Evolutionary conservation across 2,329 filamentous ascomycete genomes (phyloP).

Genomic region (Pseudocercospora macadamiae): DNA sequence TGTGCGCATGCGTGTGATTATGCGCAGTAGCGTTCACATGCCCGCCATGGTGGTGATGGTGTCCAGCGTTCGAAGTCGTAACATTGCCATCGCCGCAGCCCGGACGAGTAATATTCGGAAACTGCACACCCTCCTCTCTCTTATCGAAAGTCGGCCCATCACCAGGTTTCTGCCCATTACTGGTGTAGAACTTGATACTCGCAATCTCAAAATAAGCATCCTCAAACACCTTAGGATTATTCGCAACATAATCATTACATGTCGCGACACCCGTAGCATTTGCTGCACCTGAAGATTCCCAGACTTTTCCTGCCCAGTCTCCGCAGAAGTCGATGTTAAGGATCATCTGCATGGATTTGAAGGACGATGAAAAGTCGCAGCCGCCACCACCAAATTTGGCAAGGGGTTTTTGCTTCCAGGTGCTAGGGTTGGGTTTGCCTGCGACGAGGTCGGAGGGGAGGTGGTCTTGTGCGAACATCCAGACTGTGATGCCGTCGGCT

Average conservation of each 20-base stretch:
- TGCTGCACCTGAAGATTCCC: slow-evolving; percentile 63
- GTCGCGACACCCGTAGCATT: slow-evolving; percentile 58
- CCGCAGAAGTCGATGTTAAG: slow-evolving; percentile 88
- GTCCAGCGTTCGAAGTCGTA: too few species aligned
- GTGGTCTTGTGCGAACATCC: slow-evolving; percentile 73
- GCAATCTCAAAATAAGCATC: slow-evolving; percentile 80
- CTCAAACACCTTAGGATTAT: slow-evolving; percentile 70
- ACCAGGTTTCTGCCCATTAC: slow-evolving; percentile 15
- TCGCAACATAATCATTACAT: slow-evolving; percentile 72
- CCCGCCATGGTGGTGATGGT: neutral
- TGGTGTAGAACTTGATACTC: slow-evolving; percentile 63
- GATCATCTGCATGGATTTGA: slow-evolving; percentile 73
- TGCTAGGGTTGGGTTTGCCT: slow-evolving; percentile 63
- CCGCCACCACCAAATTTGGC: slow-evolving; percentile 69
- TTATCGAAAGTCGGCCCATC: slow-evolving; percentile 9
- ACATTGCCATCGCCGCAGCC: neutral
- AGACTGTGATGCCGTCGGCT: slow-evolving; percentile 70
- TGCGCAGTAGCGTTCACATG: neutral
- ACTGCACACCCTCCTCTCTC: neutral
- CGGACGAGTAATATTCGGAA: neutral
- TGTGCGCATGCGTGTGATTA: neutral
- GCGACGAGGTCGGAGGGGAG: slow-evolving; percentile 67
- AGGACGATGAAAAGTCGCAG: slow-evolving; percentile 73
- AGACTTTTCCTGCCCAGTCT: slow-evolving; percentile 78
- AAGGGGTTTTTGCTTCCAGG: slow-evolving; percentile 67